Base-by-base conservation (phyloP, 2,329 filamentous ascomycete species). In the Aspergillus quadricinctus region DNA sequence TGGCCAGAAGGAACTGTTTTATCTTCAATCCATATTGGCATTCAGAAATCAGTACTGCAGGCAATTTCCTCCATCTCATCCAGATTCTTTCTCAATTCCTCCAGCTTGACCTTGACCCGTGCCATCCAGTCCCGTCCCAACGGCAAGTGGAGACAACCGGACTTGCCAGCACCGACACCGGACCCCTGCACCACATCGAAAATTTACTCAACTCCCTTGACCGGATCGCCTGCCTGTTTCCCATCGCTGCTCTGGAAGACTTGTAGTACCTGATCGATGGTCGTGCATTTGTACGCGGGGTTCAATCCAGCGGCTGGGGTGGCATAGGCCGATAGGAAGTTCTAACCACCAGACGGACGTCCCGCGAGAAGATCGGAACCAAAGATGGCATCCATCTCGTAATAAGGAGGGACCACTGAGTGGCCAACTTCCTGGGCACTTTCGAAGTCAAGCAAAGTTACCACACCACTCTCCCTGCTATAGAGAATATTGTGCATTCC, bases 281-380 rank as follows among this genome's bases (percentile, higher is more conserved):
- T 40, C 0, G 63, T 66, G 1, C 63, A 64, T 1, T 35, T 35
- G 49, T 69, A 65, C 8, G 21, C 43, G 48, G 37, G 25, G 48
- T 48, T 23, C 5, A 77, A 62, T 45, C 76, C 43, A 17, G 77
- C 17, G 72, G 74, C 65, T 83, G 83, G 25, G 76, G 75, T 66
- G 35, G 67, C 73, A 66, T 3, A 61, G 35, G 65, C 64, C 5
- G 55, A 62, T 1, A 75, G 62, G 61, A 78, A 78, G 19, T 75
- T n/a, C 27, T 28, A 28, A 8, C 7, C 27, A 28, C 27, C 27
- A 28, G 27, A 28, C 27, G 27, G 27, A 28, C 7, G 27, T 28
- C 27, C 27, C 27, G 8, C 7, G 6, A 28, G 27, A 28, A 28
- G 2, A 28, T 28, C 27, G 8, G 27, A 28, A 28, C 27, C 27